Evolutionary conservation across 2,329 filamentous ascomycete genomes (phyloP), one percentile per base, ranked within the genome.

Genomic region (Ascomycota sp.): DNA sequence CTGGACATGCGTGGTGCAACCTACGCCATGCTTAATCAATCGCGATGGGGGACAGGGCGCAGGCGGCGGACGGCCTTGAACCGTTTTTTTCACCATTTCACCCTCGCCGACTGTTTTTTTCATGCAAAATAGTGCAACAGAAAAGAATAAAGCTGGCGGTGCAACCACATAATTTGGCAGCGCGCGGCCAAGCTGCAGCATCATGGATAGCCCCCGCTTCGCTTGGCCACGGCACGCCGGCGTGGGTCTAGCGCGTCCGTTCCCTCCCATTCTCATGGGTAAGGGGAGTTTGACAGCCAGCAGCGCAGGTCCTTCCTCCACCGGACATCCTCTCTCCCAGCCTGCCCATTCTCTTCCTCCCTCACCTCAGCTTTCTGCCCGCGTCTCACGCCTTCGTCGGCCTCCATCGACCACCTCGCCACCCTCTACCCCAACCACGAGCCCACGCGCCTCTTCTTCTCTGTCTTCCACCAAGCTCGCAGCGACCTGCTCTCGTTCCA

Each of bases 261-360:
- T 51, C 46, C 44, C 50, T 50, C 43, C 45, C 43, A 44, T 49
- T 47, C 36, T 47, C 45, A 44, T 56, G 53, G 53, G 53, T 56
- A 41, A 56, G 53, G 53, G 45, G 43, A 56, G 52, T 56, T 56
- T 47, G 42, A 37, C 39, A 40, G 43, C 45, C 44, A 50, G 47
- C 41, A 43, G 40, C 44, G 49, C 45, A 53, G 46, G 47, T 52
- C 45, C 43, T 51, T 52, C 45, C 45, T 51, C 48, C 49, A 51
- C 47, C 47, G 44, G 45, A 47, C 41, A 38, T 45, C 46, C 47
- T 52, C 49, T 43, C 43, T 44, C 50, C 49, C 45, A 49, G n/a
- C n/a, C 48, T 49, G 47, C 44, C 48, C 44, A 40, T 45, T 41
- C 40, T 35, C 38, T 40, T 39, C 35, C 47, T 35, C 38, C 44